Base-by-base conservation (phyloP, 768 basidiomycete genomes). In the Boletus sp. region DNA sequence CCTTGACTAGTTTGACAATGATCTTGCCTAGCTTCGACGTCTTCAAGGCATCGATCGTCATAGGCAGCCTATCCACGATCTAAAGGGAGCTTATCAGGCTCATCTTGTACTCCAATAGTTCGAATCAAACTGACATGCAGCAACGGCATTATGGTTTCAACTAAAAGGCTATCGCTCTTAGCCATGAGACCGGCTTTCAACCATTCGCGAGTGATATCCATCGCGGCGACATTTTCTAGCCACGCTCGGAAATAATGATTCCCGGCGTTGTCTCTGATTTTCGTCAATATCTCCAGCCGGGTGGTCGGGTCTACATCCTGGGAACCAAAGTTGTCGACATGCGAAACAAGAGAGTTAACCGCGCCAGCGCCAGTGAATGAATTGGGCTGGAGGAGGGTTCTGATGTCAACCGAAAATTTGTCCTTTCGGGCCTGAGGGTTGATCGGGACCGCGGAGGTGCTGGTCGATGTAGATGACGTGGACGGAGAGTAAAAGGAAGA, bases 201-300 rank as follows among this genome's bases (percentile, higher is more conserved):
- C 91, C 91, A 93, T 60, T 89, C 88, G 46, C 88, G 80, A 40
- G 88, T 82, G 34, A 92, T 78, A 55, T 88, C 88, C 75, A 93
- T 84, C 17, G 89, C 91, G 37, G 71, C 69, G 41, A 65, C n/a
- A 66, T 88, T 90, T 68, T 90, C 90, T 15, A 83, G 80, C 90
- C 90, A 93, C 5, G 89, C 90, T 40, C 88, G 83, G 68, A 88
- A 92, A 65, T 93, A 93, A 63, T 90, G 88, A 65, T 91, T 90
- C 39, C 84, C 87, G 29, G 91, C 91, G 45, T 85, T 83, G 69
- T 93, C 90, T 58, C 90, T 79, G 59, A 93, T 87, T 71, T 84
- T 86, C 17, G 85, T 87, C 51, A 93, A 72, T 50, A 93, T 85
- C 66, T 93, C 88, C 51, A 87, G 65, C 6, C 91, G 84, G 19